phyloP scores from a whole-genome alignment of 331 rosid species.

The Malus hybrid region DNA sequence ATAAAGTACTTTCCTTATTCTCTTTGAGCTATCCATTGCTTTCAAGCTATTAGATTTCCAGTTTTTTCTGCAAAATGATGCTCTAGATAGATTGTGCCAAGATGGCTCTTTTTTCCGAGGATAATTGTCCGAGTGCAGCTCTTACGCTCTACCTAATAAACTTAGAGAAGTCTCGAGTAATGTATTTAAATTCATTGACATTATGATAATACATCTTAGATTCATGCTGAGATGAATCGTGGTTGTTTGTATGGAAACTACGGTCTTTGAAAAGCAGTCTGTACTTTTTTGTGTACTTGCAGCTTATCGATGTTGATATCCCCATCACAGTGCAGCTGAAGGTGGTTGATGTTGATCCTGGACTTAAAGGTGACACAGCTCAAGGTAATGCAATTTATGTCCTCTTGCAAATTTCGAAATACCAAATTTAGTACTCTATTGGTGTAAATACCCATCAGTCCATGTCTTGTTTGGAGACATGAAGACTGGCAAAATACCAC shows the following conservation, averaged over 20 bases:
- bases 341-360: conserved; percentile 73
- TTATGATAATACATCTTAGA: background rate
- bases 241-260: background rate
- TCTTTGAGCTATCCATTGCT: conserved; percentile 12
- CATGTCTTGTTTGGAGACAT: background rate
- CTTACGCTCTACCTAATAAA: background rate
- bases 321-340: conserved; percentile 56
- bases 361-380: conserved; percentile 83
- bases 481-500: background rate
- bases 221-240: background rate
- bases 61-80: background rate
- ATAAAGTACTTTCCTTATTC: conserved; percentile 44
- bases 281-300: conserved; percentile 12
- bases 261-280: background rate
- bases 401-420: conserved; percentile 6
- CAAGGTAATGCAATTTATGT: conserved; percentile 49
- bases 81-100: background rate
- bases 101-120: background rate
- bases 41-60: conserved; percentile 4
- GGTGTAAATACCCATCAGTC: background rate
- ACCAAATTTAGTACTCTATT: background rate
- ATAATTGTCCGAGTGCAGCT: background rate
- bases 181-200: background rate
- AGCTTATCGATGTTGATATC: conserved; percentile 85
- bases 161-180: background rate